phyloP scores from a whole-genome alignment of 2,329 filamentous ascomycete species.

The Aspergillus aculeatus region DNA sequence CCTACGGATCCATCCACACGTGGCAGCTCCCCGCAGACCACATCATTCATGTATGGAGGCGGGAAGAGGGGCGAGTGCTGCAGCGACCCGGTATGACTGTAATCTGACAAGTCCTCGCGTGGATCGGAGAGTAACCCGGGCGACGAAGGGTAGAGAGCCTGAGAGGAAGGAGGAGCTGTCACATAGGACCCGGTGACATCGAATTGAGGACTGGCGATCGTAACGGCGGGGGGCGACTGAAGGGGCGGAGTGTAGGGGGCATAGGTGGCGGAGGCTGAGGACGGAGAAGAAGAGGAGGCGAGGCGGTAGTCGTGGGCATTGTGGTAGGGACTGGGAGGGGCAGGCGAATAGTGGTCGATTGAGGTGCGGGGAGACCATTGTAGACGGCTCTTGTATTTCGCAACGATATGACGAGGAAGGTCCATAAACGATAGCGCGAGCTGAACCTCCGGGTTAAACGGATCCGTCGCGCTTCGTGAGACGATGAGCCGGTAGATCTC shows the following conservation, averaged over 20 bases:
- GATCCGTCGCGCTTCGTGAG: conserved; percentile 63
- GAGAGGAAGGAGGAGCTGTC: conserved; percentile 33
- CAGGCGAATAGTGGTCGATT: conserved; percentile 38
- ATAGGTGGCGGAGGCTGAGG: conserved; percentile 38
- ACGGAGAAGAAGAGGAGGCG: conserved; percentile 38
- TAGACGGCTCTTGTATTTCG: conserved; percentile 67
- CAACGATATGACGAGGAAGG: conserved; percentile 67
- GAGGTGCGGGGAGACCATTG: conserved; percentile 55
- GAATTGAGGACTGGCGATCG: conserved; percentile 39
- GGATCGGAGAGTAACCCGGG: conserved; percentile 37
- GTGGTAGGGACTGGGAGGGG: conserved; percentile 37
- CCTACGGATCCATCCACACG: conserved; percentile 28
- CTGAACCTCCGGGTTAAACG: conserved; percentile 57
- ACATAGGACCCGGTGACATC: conserved; percentile 33
- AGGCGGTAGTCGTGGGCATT: conserved; percentile 31
- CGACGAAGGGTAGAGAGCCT: conserved; percentile 37
- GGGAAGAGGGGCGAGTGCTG: conserved; percentile 40
- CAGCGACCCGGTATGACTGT: conserved; percentile 30
- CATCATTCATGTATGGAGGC: conserved; percentile 37
- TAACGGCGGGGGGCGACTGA: conserved; percentile 40
- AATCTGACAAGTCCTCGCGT: conserved; percentile 34
- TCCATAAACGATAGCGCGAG: conserved; percentile 68
- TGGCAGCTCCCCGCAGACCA: conserved; percentile 30
- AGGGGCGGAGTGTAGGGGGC: conserved; percentile 43
- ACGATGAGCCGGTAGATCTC: conserved; percentile 77